Percentiles rank a stretch among this genome's conserved stretches.
Evolutionary conservation across 2,329 filamentous ascomycete genomes (phyloP).

Genomic region (Teratosphaeria nubilosa): DNA sequence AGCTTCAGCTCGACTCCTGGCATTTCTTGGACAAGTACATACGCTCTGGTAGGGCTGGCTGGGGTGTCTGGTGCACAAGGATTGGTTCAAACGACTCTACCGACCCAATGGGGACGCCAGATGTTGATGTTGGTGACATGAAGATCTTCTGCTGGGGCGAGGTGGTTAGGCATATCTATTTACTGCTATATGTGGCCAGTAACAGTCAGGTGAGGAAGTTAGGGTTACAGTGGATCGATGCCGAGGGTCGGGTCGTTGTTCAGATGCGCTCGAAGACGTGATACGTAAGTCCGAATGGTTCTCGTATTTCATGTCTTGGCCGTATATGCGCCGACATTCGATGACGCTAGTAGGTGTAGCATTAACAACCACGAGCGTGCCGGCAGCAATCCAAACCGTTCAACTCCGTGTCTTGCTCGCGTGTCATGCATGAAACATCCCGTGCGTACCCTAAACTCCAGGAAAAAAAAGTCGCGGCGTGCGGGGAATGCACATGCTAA

Average conservation of each 20-base stretch:
- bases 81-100: slow-evolving; percentile 4
- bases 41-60: slow-evolving; percentile 49
- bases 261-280: slow-evolving; percentile 31
- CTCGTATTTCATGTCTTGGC: neutral
- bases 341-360: neutral
- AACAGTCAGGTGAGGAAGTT: slow-evolving; percentile 49
- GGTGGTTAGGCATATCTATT: slow-evolving; percentile 60
- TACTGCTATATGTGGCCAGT: slow-evolving; percentile 65
- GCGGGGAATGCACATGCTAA: neutral
- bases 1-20: slow-evolving; percentile 49
- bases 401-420: neutral
- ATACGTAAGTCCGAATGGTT: neutral
- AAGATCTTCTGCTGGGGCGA: slow-evolving; percentile 72
- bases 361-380: too few relatives aligned
- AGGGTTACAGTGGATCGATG: slow-evolving; percentile 57
- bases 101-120: neutral
- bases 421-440: neutral
- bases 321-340: neutral
- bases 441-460: neutral
- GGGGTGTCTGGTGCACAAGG: slow-evolving; percentile 53
- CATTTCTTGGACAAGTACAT: slow-evolving; percentile 51
- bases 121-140: slow-evolving; percentile 28
- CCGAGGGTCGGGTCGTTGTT: slow-evolving; percentile 46
- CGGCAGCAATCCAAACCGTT: neutral
- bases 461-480: neutral